Conservation (phyloP, 2,329 filamentous ascomycete genomes). For the Exserohilum turcica region DNA sequence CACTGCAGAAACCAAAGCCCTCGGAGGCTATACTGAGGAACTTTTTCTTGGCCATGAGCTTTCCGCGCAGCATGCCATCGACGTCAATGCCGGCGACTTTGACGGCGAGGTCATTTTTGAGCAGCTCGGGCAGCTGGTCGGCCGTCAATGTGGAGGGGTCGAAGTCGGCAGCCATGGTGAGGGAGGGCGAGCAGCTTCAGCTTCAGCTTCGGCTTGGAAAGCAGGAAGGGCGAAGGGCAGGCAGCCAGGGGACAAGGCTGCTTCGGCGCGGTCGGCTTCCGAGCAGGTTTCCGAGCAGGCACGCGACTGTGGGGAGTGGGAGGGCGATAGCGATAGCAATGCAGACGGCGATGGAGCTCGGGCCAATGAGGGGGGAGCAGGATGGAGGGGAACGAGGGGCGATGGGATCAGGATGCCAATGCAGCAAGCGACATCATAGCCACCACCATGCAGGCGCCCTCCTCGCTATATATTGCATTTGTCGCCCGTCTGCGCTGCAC, state of each 20-base stretch:
- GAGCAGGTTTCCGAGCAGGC: slow-evolving; percentile 12
- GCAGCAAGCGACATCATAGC: slow-evolving; percentile 22
- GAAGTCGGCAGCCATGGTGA: slow-evolving; percentile 18
- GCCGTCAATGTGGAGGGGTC: slow-evolving; percentile 58
- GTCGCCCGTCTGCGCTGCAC: slow-evolving; percentile 6
- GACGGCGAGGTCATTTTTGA: slow-evolving; percentile 74
- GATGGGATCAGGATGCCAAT: too few relatives aligned
- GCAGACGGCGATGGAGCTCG: slow-evolving; percentile 27
- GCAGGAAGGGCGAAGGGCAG: background rate
- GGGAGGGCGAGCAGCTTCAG: background rate
- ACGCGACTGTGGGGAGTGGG: slow-evolving; percentile 2
- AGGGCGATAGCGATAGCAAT: slow-evolving; percentile 6
- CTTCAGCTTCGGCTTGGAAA: background rate
- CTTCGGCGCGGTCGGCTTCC: slow-evolving; percentile 4
- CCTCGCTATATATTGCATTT: slow-evolving; percentile 17
- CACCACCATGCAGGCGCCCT: slow-evolving; percentile 2
- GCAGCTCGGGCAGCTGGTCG: slow-evolving; percentile 68
- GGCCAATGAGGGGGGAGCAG: slow-evolving; percentile 39
- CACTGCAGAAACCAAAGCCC: slow-evolving; percentile 92
- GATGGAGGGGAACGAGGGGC: slow-evolving; percentile 11
- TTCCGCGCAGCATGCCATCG: slow-evolving; percentile 85
- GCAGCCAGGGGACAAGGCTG: background rate
- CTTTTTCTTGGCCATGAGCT: slow-evolving; percentile 90
- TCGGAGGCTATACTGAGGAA: slow-evolving; percentile 80
- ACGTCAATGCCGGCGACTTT: slow-evolving; percentile 89